phyloP scores from a whole-genome alignment of 1,139 yeast genomes.

The Pneumocystis sp. region DNA sequence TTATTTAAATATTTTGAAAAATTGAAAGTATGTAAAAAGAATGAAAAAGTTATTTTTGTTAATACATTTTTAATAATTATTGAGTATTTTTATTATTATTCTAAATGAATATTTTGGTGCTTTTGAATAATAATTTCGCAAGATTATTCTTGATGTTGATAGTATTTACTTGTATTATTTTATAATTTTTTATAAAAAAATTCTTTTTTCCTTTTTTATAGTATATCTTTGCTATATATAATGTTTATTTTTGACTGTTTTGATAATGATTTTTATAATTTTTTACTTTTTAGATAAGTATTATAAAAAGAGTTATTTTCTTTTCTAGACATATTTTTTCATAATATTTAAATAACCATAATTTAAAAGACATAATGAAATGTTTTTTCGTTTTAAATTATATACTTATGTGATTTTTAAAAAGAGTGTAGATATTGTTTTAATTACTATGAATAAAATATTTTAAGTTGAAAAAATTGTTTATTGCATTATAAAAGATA shows the following conservation, averaged over 20 bases:
- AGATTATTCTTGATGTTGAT: not conserved
- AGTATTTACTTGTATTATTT: not conserved
- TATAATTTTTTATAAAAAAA: not conserved
- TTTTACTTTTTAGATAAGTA: not conserved
- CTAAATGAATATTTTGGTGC: not conserved
- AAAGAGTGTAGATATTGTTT: not conserved
- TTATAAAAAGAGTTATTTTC: not conserved
- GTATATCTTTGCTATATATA: not conserved
- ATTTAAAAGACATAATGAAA: not conserved
- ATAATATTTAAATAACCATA: not conserved
- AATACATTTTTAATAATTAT: not conserved
- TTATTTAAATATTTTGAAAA: not conserved
- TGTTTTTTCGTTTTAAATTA: too few species aligned
- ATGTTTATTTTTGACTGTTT: not conserved
- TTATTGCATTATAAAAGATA: too few species aligned
- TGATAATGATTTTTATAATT: not conserved
- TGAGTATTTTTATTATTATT: not conserved
- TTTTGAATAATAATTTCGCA: not conserved
- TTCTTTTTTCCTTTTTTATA: not conserved
- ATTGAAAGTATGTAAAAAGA: not conserved
- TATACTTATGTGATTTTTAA: not conserved
- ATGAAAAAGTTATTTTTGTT: not conserved
- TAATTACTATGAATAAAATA: not conserved
- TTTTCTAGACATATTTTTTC: not conserved
- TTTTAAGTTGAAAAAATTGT: not conserved